Percentiles rank a stretch among this genome's conserved stretches.
Conservation (phyloP, 257 asterid species). For the Petunia axillaris region DNA sequence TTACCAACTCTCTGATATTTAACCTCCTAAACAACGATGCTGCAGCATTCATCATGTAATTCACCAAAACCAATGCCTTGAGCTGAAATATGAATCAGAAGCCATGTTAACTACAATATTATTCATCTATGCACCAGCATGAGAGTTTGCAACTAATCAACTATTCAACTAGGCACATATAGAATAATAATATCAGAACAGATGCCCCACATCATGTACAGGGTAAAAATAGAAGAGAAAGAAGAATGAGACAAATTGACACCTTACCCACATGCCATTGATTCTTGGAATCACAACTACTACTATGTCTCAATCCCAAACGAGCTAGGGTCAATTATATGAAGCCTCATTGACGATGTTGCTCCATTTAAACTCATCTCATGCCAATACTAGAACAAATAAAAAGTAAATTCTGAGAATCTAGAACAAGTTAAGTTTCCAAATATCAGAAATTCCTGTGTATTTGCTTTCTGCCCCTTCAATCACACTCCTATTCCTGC, state of each 20-base stretch:
- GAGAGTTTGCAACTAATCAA: background rate
- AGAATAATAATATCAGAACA: background rate
- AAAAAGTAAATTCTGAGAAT: background rate
- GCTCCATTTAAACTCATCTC: too few relatives aligned
- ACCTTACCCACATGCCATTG: background rate
- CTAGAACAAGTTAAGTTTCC: background rate
- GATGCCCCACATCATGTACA: background rate
- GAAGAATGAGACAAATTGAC: background rate
- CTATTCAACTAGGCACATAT: background rate
- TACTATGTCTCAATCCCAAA: too few relatives aligned
- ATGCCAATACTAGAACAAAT: too few relatives aligned
- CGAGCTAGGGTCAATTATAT: too few relatives aligned
- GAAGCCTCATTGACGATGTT: too few relatives aligned
- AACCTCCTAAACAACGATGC: conserved; percentile 48
- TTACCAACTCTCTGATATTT: conserved; percentile 61
- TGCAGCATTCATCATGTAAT: conserved; percentile 33
- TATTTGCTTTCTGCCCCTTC: background rate
- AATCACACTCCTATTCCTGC: background rate
- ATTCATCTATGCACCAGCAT: background rate
- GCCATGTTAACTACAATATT: background rate
- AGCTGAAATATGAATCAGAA: conserved; percentile 1
- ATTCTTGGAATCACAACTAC: background rate
- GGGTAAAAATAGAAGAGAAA: background rate
- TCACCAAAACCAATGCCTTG: background rate
- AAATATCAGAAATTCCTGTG: background rate